These are phyloP conservation scores for Russula griseocarnosa DNA, from an alignment of 768 basidiomycete genomes.

Conservation along the genomic window DNA sequence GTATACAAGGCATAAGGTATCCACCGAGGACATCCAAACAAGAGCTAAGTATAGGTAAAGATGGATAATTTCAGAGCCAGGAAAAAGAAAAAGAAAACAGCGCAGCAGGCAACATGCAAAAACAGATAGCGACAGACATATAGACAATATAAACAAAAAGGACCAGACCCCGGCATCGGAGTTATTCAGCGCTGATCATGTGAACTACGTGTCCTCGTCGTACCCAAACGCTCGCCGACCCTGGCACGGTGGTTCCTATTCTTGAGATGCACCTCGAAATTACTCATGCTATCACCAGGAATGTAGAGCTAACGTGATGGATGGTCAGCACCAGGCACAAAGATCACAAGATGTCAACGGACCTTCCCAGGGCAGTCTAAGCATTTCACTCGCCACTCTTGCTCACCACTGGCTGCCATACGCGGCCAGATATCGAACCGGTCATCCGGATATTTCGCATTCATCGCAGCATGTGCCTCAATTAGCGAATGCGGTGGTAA, in stretches of 20 bases:
- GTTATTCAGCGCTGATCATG: slow-evolving; percentile 23
- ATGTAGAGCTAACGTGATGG: slow-evolving; percentile 19
- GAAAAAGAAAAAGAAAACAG: slow-evolving; percentile 19
- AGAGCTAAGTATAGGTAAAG: slow-evolving; percentile 27
- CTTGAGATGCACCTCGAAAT: slow-evolving; percentile 91
- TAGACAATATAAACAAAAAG: slow-evolving; percentile 27
- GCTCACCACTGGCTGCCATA: slow-evolving; percentile 47
- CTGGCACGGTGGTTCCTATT: slow-evolving; percentile 75
- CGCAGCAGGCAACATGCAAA: slow-evolving; percentile 21
- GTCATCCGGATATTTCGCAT: slow-evolving; percentile 73
- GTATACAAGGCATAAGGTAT: slow-evolving; percentile 27
- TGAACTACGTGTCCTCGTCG: slow-evolving; percentile 21
- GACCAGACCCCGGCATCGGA: slow-evolving; percentile 5
- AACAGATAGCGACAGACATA: slow-evolving; percentile 27
- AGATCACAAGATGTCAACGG: slow-evolving; percentile 26
- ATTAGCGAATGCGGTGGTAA: slow-evolving; percentile 66
- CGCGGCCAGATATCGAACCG: slow-evolving; percentile 72
- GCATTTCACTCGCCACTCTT: slow-evolving; percentile 91
- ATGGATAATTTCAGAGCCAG: slow-evolving; percentile 26
- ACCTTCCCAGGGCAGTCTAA: slow-evolving; percentile 93
- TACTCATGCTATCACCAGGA: slow-evolving; percentile 42
- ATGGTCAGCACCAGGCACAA: slow-evolving; percentile 10
- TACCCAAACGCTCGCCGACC: slow-evolving; percentile 54
- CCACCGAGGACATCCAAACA: slow-evolving; percentile 26
- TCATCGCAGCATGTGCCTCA: slow-evolving; percentile 62